Conservation (phyloP, 1,284 basidiomycete genomes). For the Boletellus deceptivus region DNA sequence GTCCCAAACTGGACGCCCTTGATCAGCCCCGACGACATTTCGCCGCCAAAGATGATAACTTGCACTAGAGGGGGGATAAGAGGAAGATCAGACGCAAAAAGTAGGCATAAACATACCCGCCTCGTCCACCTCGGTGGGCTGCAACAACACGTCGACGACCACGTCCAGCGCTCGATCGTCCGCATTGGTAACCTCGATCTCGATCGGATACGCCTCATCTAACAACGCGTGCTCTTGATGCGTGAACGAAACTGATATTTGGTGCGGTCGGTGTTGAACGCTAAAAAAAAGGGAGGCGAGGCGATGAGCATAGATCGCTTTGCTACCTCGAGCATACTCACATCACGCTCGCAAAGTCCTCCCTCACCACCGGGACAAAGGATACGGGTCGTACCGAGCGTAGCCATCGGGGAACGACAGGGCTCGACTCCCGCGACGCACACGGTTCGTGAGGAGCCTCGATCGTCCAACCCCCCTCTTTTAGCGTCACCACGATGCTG, state of each 20-base stretch:
- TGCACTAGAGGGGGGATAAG: slow-evolving; percentile 46
- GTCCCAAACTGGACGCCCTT: slow-evolving; percentile 68
- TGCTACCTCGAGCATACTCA: slow-evolving; percentile 33
- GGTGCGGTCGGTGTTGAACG: slow-evolving; percentile 63
- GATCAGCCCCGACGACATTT: slow-evolving; percentile 67
- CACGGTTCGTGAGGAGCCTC: slow-evolving; percentile 53
- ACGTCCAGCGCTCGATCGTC: slow-evolving; percentile 69
- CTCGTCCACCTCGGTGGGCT: slow-evolving; percentile 75
- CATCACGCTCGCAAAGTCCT: slow-evolving; percentile 49
- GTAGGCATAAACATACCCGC: slow-evolving; percentile 49
- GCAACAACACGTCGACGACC: slow-evolving; percentile 71
- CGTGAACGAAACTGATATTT: slow-evolving; percentile 50
- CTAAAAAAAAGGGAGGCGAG: slow-evolving; percentile 36
- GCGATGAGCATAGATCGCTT: background rate
- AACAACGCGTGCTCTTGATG: slow-evolving; percentile 71
- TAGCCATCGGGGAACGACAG: slow-evolving; percentile 50
- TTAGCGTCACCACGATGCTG: slow-evolving; percentile 50
- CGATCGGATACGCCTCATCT: slow-evolving; percentile 73
- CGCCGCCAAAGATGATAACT: slow-evolving; percentile 56
- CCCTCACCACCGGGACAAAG: slow-evolving; percentile 52
- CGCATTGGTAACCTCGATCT: slow-evolving; percentile 61
- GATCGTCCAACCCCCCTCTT: slow-evolving; percentile 61
- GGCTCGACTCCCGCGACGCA: slow-evolving; percentile 33
- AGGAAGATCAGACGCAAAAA: too few species aligned
- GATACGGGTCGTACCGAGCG: slow-evolving; percentile 47